Conservation (phyloP, 2,329 filamentous ascomycete genomes). For the Botrytis medusae region DNA sequence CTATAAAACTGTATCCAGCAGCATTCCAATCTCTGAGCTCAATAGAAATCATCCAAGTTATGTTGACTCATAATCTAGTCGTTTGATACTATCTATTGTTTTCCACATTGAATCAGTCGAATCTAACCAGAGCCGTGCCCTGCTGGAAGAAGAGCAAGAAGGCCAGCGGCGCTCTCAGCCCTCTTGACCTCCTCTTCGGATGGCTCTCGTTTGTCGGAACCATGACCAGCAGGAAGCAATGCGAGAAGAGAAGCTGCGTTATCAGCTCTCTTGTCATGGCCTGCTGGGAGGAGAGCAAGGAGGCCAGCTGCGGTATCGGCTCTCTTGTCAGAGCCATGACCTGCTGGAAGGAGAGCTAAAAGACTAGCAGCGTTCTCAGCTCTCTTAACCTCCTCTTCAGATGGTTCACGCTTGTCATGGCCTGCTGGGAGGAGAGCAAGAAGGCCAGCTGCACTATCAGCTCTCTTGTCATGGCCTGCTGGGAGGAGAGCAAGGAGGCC, state of each 20-base stretch:
- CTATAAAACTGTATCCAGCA: conserved; percentile 9
- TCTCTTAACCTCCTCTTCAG: background rate
- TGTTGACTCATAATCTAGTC: background rate
- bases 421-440: background rate
- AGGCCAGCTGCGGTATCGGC: background rate
- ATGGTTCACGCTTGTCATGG: conserved; percentile 6
- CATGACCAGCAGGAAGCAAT: background rate
- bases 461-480: background rate
- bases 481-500: background rate
- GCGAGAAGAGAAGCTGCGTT: background rate
- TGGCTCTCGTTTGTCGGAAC: background rate
- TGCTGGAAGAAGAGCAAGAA: background rate
- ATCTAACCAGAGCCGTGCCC: conserved; percentile 5
- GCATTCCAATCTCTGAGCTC: conserved; percentile 3
- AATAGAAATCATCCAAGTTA: background rate
- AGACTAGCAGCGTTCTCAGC: background rate
- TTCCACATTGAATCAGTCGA: background rate
- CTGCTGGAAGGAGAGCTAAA: background rate
- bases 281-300: background rate
- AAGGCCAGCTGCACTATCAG: background rate
- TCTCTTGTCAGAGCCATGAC: background rate
- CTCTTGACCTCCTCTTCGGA: background rate
- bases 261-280: background rate
- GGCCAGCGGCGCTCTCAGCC: background rate
- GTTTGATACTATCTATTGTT: background rate